Base-by-base conservation (phyloP, 331 rosid species). In the Telfairia occidentalis region DNA sequence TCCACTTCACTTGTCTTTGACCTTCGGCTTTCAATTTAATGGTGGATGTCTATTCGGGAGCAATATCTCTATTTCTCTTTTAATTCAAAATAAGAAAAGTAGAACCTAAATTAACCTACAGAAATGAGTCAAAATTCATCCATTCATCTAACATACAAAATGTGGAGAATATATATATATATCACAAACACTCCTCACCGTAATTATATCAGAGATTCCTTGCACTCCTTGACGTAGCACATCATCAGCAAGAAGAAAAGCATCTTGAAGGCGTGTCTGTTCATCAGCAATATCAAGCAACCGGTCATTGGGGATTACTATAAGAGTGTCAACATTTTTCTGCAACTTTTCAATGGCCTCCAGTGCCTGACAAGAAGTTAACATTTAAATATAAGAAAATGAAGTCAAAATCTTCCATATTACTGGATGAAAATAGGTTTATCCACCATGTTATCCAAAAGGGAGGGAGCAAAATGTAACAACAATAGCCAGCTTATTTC, bases 181-280 rank as follows among this genome's bases (percentile, higher is more conserved):
- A 58, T 43, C 52, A 37, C 23, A 49, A 63, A 76, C 42, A 81
- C 38, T 53, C 85, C 97, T 86, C 81, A 92, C 99, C 3, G 94
- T 95, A 82, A 95, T 92, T 66, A 95, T 95, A 83, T 95, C 99
- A 45, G 99, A 92, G 79, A 95, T 95, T 83, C 99, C 99, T 83
- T 95, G 99, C 9, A 95, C 99, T 81, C 99, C 99, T 79, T 95
- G 99, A 66, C 97, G 97, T 55, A 95, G 85, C 74, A 95, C 99
- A 82, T 95, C 99, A 81, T 95, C 99, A 0, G 97, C 99, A 77
- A 95, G 96, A 78, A 78, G 89, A 80, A 95, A 95, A 80, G 99
- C 99, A 82, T 92, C 99, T 78, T 95, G 99, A 59, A 95, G 99
- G 29, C 96, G 90, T 73, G 89, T 95, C 80, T 95, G 99, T 84